phyloP scores from a whole-genome alignment of 305 asterid genomes.

The Solanum hybrid region DNA sequence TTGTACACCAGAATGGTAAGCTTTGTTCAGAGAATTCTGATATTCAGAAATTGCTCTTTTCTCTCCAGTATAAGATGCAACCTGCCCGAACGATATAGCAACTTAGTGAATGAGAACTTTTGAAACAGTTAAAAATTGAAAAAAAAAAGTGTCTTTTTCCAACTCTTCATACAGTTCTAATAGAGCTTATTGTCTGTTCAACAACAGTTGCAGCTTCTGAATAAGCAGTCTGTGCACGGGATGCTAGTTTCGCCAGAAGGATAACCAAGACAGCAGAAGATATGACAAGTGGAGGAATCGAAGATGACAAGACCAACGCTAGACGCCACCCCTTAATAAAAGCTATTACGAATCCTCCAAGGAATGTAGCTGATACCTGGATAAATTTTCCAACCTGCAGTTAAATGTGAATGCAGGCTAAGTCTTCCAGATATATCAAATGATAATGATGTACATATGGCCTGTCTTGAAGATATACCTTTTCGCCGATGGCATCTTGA shows the following conservation, averaged over 20 bases:
- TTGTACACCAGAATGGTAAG: conserved; percentile 45
- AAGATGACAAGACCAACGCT: conserved; percentile 48
- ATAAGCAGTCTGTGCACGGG: conserved; percentile 47
- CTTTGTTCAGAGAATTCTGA: conserved; percentile 29
- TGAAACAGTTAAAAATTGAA: neutral
- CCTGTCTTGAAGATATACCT: conserved; percentile 20
- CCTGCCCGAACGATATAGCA: conserved; percentile 17
- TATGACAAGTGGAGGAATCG: conserved; percentile 48
- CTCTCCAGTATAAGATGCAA: conserved; percentile 59
- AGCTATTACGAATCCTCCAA: conserved; percentile 64
- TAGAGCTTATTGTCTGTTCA: conserved; percentile 60
- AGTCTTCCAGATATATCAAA: neutral
- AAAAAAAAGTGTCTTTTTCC: neutral
- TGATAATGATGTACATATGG: neutral
- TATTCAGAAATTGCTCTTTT: conserved; percentile 33
- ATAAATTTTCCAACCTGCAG: conserved; percentile 59
- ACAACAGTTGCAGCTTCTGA: conserved; percentile 58
- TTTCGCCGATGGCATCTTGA: conserved; percentile 30
- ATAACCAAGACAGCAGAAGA: conserved; percentile 40
- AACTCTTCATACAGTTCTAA: conserved; percentile 47
- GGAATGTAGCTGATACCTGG: conserved; percentile 44
- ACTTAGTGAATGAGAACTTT: neutral
- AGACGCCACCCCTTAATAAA: conserved; percentile 65
- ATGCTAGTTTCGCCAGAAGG: conserved; percentile 30
- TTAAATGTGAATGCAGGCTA: neutral